Conservation (phyloP, 495 filamentous ascomycete genomes). For the Aspergillus steynii region DNA sequence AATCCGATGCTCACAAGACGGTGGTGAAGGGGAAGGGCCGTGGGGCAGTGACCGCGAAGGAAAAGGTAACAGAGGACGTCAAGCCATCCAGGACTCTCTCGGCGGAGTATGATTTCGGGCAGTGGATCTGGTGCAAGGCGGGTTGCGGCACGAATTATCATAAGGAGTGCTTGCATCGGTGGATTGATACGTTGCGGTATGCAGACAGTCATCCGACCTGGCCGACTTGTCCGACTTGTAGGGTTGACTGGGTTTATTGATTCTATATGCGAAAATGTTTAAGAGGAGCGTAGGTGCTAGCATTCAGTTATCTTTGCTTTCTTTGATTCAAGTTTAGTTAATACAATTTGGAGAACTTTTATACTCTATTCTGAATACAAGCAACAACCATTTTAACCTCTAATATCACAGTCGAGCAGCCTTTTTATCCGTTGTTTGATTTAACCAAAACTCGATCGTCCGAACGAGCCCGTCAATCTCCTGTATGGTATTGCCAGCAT, state of each 20-base stretch:
- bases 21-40: too few relatives aligned
- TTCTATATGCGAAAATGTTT: not conserved
- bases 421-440: conserved; percentile 22
- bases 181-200: conserved; percentile 4
- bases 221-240: conserved; percentile 19
- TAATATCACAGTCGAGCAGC: conserved; percentile 10
- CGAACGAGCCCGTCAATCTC: conserved; percentile 46
- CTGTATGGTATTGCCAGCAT: conserved; percentile 48
- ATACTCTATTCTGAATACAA: too few relatives aligned
- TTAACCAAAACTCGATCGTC: conserved; percentile 43
- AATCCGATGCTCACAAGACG: too few relatives aligned
- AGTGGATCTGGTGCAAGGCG: not conserved
- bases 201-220: conserved; percentile 4
- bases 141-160: not conserved
- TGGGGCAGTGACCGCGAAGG: too few relatives aligned
- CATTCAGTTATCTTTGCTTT: too few relatives aligned
- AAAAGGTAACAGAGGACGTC: too few relatives aligned
- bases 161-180: conserved; percentile 5
- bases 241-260: conserved; percentile 15
- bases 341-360: not conserved
- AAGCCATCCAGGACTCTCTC: not conserved
- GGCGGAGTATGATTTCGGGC: not conserved
- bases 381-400: not conserved
- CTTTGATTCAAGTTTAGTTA: too few relatives aligned
- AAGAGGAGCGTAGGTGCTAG: not conserved